Evolutionary conservation across 1,284 basidiomycete species (phyloP), one percentile per base, ranked within the genome.

Genomic region (Pholiota adiposa): DNA sequence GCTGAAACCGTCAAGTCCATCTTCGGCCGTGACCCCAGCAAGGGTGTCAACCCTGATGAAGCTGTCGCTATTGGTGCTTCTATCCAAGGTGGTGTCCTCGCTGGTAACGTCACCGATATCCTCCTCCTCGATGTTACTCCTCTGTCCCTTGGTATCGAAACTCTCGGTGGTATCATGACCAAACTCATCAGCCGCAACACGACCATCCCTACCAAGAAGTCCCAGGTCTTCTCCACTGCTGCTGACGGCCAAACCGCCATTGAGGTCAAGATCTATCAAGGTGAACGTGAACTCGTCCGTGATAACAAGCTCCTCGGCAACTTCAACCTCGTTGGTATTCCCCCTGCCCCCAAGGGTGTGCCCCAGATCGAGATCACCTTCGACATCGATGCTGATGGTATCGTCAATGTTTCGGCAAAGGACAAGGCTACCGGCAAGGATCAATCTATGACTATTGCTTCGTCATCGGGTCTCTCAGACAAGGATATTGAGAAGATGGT

Each of bases 281-380:
- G 97, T 73, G 97, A 98, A 83, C 95, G 97, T 83, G 96, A 98
- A 77, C 88, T 98, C 67, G 93, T 96, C 58, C 84, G 92, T 56
- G 96, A 99, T 83, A 98, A 99, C 90, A 98, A 98, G 82, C 79
- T 98, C n/a, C 90, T 99, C 66, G 97, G 97, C 66, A 97, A 98
- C 84, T 99, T 99, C 89, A 96, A 98, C 83, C 91, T 99, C 63
- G 93, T 95, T 63, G 96, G 97, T 59, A 96, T 99, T 65, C 97
- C 97, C 44, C 97, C 97, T 41, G 97, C 96, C 14, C 94, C 96
- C 66, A 97, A 98, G 83, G 97, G 97, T 78, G 91, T 98, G 62
- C 97, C 97, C 67, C 97, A 99, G 79, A 96, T 99, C 69, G 95
- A 97, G 77, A 98, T 98, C 77, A 97, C 95, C 61, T 98, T 98